A percentile compares a stretch with the other conserved stretches of the same genome.
phyloP scores from a whole-genome alignment of 2,329 filamentous ascomycete species.

The Colletotrichum caudatum region DNA sequence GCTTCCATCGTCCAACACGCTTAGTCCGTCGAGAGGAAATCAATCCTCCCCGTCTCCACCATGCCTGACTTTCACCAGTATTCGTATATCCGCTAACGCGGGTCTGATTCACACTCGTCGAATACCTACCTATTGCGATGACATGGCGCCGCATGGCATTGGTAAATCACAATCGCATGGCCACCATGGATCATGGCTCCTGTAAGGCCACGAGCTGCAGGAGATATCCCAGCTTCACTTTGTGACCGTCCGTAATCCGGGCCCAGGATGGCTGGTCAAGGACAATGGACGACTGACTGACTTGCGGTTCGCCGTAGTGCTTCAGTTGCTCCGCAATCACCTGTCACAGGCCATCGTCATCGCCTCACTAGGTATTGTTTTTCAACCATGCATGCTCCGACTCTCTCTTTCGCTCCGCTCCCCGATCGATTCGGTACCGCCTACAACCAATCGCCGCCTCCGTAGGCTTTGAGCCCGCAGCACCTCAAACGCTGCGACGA shows the following conservation, averaged over 20 bases:
- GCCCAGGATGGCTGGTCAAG: constrained; percentile 23
- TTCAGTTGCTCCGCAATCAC: constrained; percentile 14
- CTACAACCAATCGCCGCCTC: constrained; percentile 1
- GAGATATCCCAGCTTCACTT: constrained; percentile 23
- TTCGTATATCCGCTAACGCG: neutral
- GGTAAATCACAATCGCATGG: constrained; percentile 21
- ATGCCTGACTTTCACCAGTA: neutral
- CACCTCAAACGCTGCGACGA: constrained; percentile 26
- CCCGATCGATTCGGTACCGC: constrained; percentile 6
- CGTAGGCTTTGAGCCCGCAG: neutral
- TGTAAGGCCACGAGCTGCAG: constrained; percentile 23
- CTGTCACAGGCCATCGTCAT: constrained; percentile 6
- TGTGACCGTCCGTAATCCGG: constrained; percentile 26
- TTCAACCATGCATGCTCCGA: neutral
- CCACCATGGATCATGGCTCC: constrained; percentile 37
- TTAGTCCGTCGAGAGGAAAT: neutral
- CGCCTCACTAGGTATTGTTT: neutral
- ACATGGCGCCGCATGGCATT: constrained; percentile 23
- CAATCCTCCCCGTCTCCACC: neutral
- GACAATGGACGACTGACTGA: constrained; percentile 10
- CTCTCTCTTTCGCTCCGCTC: constrained; percentile 5
- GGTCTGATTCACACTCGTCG: neutral
- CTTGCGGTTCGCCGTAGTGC: constrained; percentile 20
- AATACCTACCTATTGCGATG: constrained; percentile 8
- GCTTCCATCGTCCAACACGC: constrained; percentile 7